Evolutionary conservation across 2,329 filamentous ascomycete genomes (phyloP).

Genomic region (Tolypocladium sp.): DNA sequence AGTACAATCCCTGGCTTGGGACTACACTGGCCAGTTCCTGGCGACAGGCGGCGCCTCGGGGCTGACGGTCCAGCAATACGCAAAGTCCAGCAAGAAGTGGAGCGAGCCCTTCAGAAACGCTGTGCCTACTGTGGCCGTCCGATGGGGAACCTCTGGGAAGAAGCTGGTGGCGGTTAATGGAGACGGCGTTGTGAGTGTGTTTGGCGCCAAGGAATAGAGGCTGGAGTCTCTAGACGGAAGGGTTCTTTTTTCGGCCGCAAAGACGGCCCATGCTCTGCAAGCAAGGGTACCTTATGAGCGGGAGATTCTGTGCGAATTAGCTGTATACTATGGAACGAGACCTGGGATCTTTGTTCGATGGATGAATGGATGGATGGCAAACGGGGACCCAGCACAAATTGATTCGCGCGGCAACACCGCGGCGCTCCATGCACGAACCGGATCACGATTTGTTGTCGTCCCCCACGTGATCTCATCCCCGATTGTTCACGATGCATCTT

Average conservation of each 20-base stretch:
- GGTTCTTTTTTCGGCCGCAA: not conserved
- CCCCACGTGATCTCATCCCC: not conserved
- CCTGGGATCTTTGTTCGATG: not conserved
- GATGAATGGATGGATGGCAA: not conserved
- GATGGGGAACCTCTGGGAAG: constrained; percentile 70
- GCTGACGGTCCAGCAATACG: constrained; percentile 81
- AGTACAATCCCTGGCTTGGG: constrained; percentile 75
- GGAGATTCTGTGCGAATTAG: not conserved
- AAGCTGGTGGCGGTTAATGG: constrained; percentile 65
- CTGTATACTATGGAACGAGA: not conserved
- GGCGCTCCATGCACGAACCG: not conserved
- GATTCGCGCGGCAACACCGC: not conserved
- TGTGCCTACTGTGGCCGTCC: constrained; percentile 60
- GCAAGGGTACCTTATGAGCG: not conserved
- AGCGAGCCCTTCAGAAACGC: constrained; percentile 74
- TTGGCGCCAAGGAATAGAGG: constrained; percentile 44
- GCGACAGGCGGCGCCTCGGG: constrained; percentile 73
- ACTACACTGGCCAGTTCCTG: constrained; percentile 91
- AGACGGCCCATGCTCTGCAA: not conserved
- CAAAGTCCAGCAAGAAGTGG: constrained; percentile 82
- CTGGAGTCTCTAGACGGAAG: not conserved
- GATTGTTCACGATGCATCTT: not conserved
- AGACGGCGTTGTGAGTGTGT: constrained; percentile 66
- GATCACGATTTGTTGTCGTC: not conserved
- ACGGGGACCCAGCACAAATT: not conserved